A percentile compares a stretch with the other conserved stretches of the same genome.
Conservation (phyloP, 257 asterid genomes). For the Ophiorrhiza pumila region DNA sequence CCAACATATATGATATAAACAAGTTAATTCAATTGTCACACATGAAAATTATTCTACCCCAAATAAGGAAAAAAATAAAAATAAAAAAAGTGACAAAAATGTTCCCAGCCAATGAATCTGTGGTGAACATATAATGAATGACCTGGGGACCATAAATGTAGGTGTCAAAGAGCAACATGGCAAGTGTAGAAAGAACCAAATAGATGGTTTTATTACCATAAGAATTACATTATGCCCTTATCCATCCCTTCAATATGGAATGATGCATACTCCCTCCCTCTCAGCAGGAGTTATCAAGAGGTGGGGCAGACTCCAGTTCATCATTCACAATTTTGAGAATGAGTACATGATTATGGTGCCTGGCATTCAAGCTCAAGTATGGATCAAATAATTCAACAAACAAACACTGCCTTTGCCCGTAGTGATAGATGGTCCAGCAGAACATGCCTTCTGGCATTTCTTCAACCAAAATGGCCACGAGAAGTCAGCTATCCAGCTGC, state of each 20-base stretch:
- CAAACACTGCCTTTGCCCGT: conserved; percentile 22
- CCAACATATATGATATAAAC: neutral
- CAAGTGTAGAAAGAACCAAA: conserved; percentile 7
- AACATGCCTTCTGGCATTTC: conserved; percentile 40
- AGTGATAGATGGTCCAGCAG: conserved; percentile 42
- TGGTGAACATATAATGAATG: conserved; percentile 3
- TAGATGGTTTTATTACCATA: conserved; percentile 1
- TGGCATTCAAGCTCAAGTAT: conserved; percentile 39
- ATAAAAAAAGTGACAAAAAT: too few species aligned
- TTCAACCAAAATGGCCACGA: conserved; percentile 32
- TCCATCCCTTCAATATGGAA: neutral
- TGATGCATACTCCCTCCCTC: neutral
- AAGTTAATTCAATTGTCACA: conserved; percentile 3
- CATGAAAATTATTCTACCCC: conserved; percentile 4
- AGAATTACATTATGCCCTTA: neutral
- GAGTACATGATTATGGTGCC: conserved; percentile 47
- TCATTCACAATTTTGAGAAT: conserved; percentile 28
- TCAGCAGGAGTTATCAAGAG: conserved; percentile 18
- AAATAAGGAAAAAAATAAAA: neutral
- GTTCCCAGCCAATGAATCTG: neutral
- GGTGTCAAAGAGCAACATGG: conserved; percentile 12
- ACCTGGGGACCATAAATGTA: conserved; percentile 20
- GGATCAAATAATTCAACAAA: conserved; percentile 30
- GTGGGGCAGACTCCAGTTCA: conserved; percentile 61
- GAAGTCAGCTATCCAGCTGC: conserved; percentile 60